phyloP scores from a whole-genome alignment of 1,284 basidiomycete species.

The Porodaedalea pini region DNA sequence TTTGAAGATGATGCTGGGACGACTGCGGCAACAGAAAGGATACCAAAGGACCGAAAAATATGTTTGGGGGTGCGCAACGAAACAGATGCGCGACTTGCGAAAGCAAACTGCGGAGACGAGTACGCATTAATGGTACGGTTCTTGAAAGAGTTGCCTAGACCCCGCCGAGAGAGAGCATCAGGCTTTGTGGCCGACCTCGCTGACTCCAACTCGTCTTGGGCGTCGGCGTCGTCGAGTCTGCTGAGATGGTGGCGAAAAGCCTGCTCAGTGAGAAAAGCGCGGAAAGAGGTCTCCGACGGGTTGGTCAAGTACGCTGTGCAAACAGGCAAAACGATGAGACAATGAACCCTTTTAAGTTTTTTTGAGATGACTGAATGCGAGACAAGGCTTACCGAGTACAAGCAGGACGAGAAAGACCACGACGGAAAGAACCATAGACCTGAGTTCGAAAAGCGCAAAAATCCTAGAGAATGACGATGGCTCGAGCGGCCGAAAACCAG shows the following conservation, averaged over 20 bases:
- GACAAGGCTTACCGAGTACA: constrained; percentile 58
- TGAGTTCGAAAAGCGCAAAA: constrained; percentile 57
- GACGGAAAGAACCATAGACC: constrained; percentile 62
- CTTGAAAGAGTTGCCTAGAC: constrained; percentile 35
- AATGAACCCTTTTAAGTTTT: constrained; percentile 8
- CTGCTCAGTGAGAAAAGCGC: constrained; percentile 90
- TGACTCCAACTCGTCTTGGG: constrained; percentile 33
- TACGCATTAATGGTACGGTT: constrained; percentile 27
- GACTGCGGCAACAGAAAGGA: constrained; percentile 84
- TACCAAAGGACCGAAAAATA: constrained; percentile 76
- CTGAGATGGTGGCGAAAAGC: constrained; percentile 92
- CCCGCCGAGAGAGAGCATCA: constrained; percentile 21
- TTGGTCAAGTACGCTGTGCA: constrained; percentile 86
- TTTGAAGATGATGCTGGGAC: constrained; percentile 44
- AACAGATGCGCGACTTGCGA: constrained; percentile 86
- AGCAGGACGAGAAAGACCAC: constrained; percentile 64
- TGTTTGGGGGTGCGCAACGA: constrained; percentile 93
- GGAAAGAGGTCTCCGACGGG: constrained; percentile 88
- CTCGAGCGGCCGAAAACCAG: constrained; percentile 51
- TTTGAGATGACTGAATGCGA: constrained; percentile 17
- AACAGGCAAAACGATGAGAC: not conserved
- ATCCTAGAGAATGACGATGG: constrained; percentile 45
- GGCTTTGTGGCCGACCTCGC: constrained; percentile 15
- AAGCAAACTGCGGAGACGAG: constrained; percentile 65
- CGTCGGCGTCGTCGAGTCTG: constrained; percentile 72